Evolutionary conservation across 352 stramenopile species (phyloP), one percentile per base, ranked within the genome.

Genomic region (Phytophthora cryptogea): DNA sequence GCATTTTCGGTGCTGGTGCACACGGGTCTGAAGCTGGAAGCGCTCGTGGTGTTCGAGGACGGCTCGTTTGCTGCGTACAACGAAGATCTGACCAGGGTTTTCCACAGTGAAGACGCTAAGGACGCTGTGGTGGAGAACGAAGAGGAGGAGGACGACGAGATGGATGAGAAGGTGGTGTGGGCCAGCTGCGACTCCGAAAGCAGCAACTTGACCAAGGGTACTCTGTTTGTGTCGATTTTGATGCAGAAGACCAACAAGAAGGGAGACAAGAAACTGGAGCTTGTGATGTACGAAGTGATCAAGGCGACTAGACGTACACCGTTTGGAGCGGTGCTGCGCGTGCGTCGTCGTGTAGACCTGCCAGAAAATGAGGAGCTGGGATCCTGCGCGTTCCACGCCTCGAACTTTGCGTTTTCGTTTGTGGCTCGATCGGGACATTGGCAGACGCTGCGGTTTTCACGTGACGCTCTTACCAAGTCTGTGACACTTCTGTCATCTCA

Each of bases 391-490:
- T 92, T 90, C 68, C 79, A 90, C 64, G 77, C 75, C n/a, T 74
- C 88, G 41, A 88, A 70, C 9, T 81, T 89, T 45, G 78, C 80
- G 37, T 90, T 80, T 70, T 90, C 83, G 47, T 64, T 90, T 16
- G 66, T 90, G 26, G 76, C 80, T 35, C 70, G 63, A 8, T 83
- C 68, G 8, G 83, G 83, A 26, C 70, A 68, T 28, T 92, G 83
- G 80, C 56, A 86, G 32, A 77, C 72, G 32, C 33, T 87, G 27
- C 66, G 68, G n/a, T 72, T 69, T 35, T 43, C 65, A 30, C 76
- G 84, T 39, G 75, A 91, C 36, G 72, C 69, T 9, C 42, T 89
- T 28, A 80, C 49, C 23, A 72, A 70, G 39, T 52, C 65, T 17
- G 45, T 92, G 36, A 73, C 72, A 36, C 61, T 79, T 36, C 54